Evolutionary conservation across 2,329 filamentous ascomycete genomes (phyloP), one percentile per base, ranked within the genome.

Genomic region (Hypoxylon sp.): DNA sequence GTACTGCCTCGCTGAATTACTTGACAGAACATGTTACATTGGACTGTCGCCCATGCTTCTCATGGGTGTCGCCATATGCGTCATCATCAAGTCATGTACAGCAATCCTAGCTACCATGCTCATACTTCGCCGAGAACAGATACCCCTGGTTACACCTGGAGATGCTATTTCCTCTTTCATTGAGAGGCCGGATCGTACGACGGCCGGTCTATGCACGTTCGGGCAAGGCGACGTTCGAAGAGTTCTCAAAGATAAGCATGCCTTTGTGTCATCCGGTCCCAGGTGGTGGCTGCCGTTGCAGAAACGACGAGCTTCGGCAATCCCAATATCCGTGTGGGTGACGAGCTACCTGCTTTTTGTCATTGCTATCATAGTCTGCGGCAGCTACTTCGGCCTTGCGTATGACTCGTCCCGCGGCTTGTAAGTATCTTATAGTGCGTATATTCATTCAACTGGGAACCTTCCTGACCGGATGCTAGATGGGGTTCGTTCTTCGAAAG

Each of bases 31-130:
- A 6, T 73, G 72, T 24, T 61, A 71, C 20, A 66, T 72, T 38
- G 64, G 48, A 2, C 33, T 73, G 7, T 73, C 71, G 11, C 65
- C 64, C 6, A 59, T 30, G 3, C 51, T 73, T 5, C 46, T 74
- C 2, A 38, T 70, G n/a, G 61, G 59, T 8, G 70, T 73, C n/a
- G 68, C 69, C 12, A 16, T 70, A 11, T 74, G 71, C 36, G 79
- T 80, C 16, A 74, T 82, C 1, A 68, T 83, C 51, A 82, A 83
- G 65, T 73, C 79, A 0, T 65, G 80, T 44, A 75, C 76, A 3
- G 73, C 81, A 44, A 71, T 78, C 16, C 55, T 73, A 26, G 73
- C 76, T 12, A 76, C 71, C 60, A 64, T 69, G 44, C 71, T 73
- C 32, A 73, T 80, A 2, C 44, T 72, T n/a, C 73, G 74, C 42